These are phyloP conservation scores for Harringtonia lauricola DNA, from an alignment of 2,329 filamentous ascomycete species.

Conservation along the genomic window DNA sequence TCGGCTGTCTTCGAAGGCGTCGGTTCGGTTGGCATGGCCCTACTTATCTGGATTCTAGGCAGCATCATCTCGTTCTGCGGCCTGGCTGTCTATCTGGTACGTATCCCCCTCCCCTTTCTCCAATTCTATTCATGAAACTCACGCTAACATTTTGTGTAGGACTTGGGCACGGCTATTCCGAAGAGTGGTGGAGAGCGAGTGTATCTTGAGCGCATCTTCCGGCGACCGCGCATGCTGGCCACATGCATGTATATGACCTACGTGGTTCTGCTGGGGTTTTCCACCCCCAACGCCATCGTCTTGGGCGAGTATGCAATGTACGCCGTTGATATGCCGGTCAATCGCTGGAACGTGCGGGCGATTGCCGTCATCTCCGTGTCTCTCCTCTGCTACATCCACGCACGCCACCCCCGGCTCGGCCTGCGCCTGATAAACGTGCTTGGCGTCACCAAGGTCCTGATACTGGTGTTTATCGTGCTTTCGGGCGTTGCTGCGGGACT, in stretches of 20 bases:
- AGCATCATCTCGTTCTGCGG: slow-evolving; percentile 32
- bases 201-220: slow-evolving; percentile 42
- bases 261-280: slow-evolving; percentile 37
- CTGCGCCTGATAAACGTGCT: slow-evolving; percentile 36
- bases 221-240: slow-evolving; percentile 36
- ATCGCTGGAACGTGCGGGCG: slow-evolving; percentile 36
- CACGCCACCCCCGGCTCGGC: slow-evolving; percentile 32
- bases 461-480: slow-evolving; percentile 33
- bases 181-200: slow-evolving; percentile 38
- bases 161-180: slow-evolving; percentile 33
- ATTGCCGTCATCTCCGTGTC: slow-evolving; percentile 36
- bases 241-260: slow-evolving; percentile 43
- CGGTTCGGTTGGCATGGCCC: slow-evolving; percentile 40
- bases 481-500: slow-evolving; percentile 27
- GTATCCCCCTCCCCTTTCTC: background rate
- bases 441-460: slow-evolving; percentile 36
- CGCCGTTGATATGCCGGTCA: slow-evolving; percentile 26
- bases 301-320: slow-evolving; percentile 40
- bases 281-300: slow-evolving; percentile 39
- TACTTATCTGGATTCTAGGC: slow-evolving; percentile 44
- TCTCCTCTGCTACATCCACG: slow-evolving; percentile 33
- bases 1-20: slow-evolving; percentile 43
- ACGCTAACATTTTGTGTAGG: slow-evolving; percentile 10
- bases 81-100: slow-evolving; percentile 29
- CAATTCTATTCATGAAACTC: no score